Base-by-base conservation (phyloP, 2,329 filamentous ascomycete genomes). In the Zelopaecilomyces penicillatus region DNA sequence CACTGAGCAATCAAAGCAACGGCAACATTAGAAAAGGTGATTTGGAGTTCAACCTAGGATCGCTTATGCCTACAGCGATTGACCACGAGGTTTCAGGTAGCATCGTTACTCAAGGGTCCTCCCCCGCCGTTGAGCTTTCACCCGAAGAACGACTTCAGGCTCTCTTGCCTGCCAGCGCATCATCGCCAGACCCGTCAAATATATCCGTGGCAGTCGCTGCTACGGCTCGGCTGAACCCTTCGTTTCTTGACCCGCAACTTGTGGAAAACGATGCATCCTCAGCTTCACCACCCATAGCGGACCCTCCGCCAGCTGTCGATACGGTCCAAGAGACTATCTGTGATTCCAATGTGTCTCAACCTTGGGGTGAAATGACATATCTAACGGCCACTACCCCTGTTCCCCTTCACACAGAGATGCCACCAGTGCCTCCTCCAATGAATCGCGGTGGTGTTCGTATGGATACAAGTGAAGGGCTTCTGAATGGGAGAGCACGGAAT, bases 141-240 rank as follows among this genome's bases (percentile, higher is more conserved):
- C 59, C 68, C 4, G 73, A 76, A 49, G 73, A 78, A 52, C 68
- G 71, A 48, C 61, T 78, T 2, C 71, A 74, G 47, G 71, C 69
- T 19, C 63, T 74, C 29, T 46, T 67, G n/a, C 64, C 65, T 5
- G 56, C 53, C 5, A 62, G 63, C 9, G 60, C 63, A 7, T 54
- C 63, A 4, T 60, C 64, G 2, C 61, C 69, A 5, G 67, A 76
- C 30, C 65, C 70, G 0, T 64, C 74, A 1, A 74, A 72, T 37
- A 63, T 80, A 42, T 74, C 73, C 1, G 74, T 79, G 47, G 76
- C 76, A 1, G 76, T 71, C 12, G 76, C 76, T 1, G 76, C 75
- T 1, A 67, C 76, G 1, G 75, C 76, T 37, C 73, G 76, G 37
- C 61, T 81, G 5, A 73, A 76, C 39, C 69, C 72, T 1, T 68